Conservation (phyloP, 352 stramenopile species). For the Phytophthora tentaculata region DNA sequence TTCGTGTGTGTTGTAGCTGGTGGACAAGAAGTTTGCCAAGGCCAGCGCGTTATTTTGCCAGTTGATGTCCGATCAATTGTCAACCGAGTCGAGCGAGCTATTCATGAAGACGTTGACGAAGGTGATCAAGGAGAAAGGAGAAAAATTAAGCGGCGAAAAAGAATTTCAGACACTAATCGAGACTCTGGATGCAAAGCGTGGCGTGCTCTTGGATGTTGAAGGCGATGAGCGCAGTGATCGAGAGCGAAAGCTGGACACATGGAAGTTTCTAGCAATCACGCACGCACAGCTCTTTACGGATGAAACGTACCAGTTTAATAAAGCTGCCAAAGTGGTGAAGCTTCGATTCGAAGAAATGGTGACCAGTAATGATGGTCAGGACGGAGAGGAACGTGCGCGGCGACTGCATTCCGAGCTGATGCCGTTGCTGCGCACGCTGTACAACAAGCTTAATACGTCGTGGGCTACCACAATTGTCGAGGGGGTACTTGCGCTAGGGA, state of each 20-base stretch:
- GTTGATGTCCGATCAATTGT: conserved; percentile 55
- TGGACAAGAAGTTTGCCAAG: conserved; percentile 83
- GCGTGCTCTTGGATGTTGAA: conserved; percentile 29
- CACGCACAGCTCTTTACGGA: conserved; percentile 80
- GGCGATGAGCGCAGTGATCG: conserved; percentile 3
- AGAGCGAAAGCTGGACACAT: conserved; percentile 42
- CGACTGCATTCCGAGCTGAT: conserved; percentile 54
- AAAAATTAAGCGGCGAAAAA: conserved; percentile 52
- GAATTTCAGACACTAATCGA: conserved; percentile 64
- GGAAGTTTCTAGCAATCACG: conserved; percentile 64
- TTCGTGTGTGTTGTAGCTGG: conserved; percentile 45
- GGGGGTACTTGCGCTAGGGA: conserved; percentile 55
- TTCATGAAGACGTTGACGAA: conserved; percentile 57
- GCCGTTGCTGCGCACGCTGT: conserved; percentile 69
- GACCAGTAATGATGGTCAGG: conserved; percentile 9
- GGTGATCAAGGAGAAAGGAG: conserved; percentile 50
- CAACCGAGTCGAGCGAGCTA: conserved; percentile 36
- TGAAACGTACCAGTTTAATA: conserved; percentile 83
- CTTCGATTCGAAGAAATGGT: conserved; percentile 52
- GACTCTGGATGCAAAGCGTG: conserved; percentile 43
- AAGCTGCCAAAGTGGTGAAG: conserved; percentile 67
- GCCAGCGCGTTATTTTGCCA: conserved; percentile 61
- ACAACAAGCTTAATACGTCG: conserved; percentile 46
- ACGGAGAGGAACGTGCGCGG: conserved; percentile 6
- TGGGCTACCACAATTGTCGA: conserved; percentile 77